These are phyloP conservation scores for Oryza punctata DNA, from an alignment of 176 grass and related monocot genomes.

Conservation along the genomic window DNA sequence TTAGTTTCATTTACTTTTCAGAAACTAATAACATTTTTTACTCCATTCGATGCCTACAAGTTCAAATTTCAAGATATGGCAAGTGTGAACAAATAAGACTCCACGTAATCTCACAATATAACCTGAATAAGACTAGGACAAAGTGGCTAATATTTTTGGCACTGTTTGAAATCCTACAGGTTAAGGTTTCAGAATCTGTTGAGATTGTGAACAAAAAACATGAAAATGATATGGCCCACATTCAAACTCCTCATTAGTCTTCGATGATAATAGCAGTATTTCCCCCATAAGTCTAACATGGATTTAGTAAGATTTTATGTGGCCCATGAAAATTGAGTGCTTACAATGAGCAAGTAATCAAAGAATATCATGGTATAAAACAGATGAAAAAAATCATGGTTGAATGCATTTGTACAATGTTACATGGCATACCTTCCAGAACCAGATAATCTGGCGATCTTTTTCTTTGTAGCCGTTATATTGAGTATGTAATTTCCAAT, in stretches of 20 bases:
- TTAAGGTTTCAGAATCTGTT: not conserved
- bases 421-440: conserved; percentile 81
- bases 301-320: too few species aligned
- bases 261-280: too few species aligned
- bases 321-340: too few species aligned
- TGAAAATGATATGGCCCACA: not conserved
- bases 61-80: not conserved
- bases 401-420: conserved; percentile 30
- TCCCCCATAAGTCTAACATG: not conserved
- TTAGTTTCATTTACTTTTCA: conserved; percentile 23
- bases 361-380: conserved; percentile 19
- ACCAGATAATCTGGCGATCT: conserved; percentile 77
- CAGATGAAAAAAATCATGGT: conserved; percentile 7
- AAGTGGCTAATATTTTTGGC: not conserved
- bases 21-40: not conserved
- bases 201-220: not conserved
- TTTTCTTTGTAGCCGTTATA: conserved; percentile 94
- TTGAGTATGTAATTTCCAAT: conserved; percentile 94
- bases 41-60: conserved; percentile 14
- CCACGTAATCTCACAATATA: not conserved
- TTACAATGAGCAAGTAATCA: not conserved
- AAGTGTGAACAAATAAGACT: not conserved
- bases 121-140: not conserved
- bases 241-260: not conserved
- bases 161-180: not conserved